Evolutionary conservation across 2,329 filamentous ascomycete species (phyloP).

Genomic region (Colletotrichum lini): DNA sequence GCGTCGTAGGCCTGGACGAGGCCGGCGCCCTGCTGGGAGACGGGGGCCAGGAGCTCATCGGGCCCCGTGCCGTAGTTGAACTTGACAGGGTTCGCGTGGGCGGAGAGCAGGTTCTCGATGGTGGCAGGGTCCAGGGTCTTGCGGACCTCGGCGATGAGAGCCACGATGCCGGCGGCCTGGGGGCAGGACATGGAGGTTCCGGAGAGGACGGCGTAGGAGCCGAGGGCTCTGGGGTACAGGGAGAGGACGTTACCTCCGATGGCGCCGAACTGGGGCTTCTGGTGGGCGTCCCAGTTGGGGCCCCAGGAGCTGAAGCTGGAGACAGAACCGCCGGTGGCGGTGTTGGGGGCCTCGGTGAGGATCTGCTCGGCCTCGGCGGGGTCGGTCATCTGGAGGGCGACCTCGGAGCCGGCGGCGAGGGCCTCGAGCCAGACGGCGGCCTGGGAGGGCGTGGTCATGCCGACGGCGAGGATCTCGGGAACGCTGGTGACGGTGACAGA

Average conservation of each 20-base stretch:
- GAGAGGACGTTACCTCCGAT: slow-evolving; percentile 72
- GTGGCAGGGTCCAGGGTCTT: slow-evolving; percentile 65
- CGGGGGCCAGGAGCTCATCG: slow-evolving; percentile 63
- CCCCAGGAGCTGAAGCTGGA: slow-evolving; percentile 72
- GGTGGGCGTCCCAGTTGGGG: slow-evolving; percentile 70
- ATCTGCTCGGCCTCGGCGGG: slow-evolving; percentile 53
- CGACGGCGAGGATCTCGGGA: slow-evolving; percentile 53
- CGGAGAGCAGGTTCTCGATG: slow-evolving; percentile 64
- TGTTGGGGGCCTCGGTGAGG: slow-evolving; percentile 56
- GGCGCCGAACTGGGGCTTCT: slow-evolving; percentile 70
- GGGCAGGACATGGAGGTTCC: slow-evolving; percentile 75
- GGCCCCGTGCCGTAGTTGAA: slow-evolving; percentile 62
- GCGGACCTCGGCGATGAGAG: slow-evolving; percentile 66
- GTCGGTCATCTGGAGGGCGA: slow-evolving; percentile 62
- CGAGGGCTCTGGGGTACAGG: slow-evolving; percentile 64
- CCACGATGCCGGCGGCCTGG: slow-evolving; percentile 67
- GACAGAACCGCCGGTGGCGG: slow-evolving; percentile 63
- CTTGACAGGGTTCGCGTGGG: slow-evolving; percentile 63
- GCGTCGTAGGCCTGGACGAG: slow-evolving; percentile 73
- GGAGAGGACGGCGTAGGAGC: slow-evolving; percentile 66
- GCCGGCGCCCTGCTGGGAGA: slow-evolving; percentile 73
- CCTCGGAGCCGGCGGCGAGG: slow-evolving; percentile 59
- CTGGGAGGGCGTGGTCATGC: slow-evolving; percentile 57
- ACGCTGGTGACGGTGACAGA: slow-evolving; percentile 52
- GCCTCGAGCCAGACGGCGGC: slow-evolving; percentile 61